Evolutionary conservation across 805 yeast species (phyloP), one percentile per base, ranked within the genome.

Genomic region (Starmerella roubikii): DNA sequence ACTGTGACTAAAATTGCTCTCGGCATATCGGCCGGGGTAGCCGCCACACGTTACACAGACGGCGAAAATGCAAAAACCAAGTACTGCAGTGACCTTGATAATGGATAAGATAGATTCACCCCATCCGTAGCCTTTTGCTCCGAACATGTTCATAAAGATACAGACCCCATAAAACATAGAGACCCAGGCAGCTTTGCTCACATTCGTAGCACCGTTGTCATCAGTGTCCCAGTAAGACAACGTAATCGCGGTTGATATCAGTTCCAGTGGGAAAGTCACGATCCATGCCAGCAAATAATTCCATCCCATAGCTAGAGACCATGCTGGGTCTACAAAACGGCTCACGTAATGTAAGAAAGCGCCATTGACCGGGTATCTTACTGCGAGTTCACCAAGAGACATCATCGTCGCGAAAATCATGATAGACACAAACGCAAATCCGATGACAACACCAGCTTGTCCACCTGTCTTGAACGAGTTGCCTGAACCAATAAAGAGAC

Each of bases 281-380:
- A 75, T 58, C 71, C 72, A 71, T 52, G 72, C 75, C 40, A 75
- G 52, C 39, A 71, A 67, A 49, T 76, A 77, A 54, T 75, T 73
- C 79, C 78, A 74, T 22, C 76, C 79, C 53, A 74, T 71, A 21
- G 81, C 72, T 50, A 76, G 74, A 2, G 80, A 80, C 54, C 74
- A 63, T 2, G 76, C 67, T 33, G 24, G 24, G 10, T 22, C 24
- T 8, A 74, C 61, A 46, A 75, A 68, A 47, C 80, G 62, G 34
- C 71, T 64, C 39, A 74, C 68, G 55, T 67, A 72, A 37, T 70
- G 66, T 41, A 70, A 67, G 51, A 71, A 73, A 13, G 75, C 68
- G 57, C 78, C 77, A 17, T 68, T 46, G 53, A 64, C 74, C 48
- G 69, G 78, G 65, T 61, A 79, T 50, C 70, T 66, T 48, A 64